Evolutionary conservation across 2,329 filamentous ascomycete species (phyloP), one percentile per base, ranked within the genome.

Genomic region (Aspergillus cejpii): DNA sequence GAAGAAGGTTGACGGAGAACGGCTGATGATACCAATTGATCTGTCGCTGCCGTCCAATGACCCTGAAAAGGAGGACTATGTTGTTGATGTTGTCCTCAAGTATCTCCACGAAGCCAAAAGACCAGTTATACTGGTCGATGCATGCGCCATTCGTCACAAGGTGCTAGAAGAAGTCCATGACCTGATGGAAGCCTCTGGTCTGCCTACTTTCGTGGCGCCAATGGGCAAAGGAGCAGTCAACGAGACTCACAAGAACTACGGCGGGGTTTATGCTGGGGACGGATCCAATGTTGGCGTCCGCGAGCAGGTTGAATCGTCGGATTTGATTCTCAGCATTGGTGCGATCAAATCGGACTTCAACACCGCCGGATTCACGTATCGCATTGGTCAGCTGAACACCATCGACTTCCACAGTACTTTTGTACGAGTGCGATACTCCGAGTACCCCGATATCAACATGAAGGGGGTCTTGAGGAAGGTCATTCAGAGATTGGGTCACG

Each of bases 191-290:
- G 86, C 83, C 65, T 86, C 86, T 1, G 74, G 79, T 3, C 72
- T 94, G 6, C 88, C 89, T 3, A 84, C 86, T 0, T 94, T 92
- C 56, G 85, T 90, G n/a, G 85, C 87, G 0, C 87, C 88, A 2
- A 94, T 94, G 85, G 88, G 88, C 37, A 94, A 94, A 70, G 80
- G 87, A 14, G 85, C 85, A 15, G 78, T 95, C 37, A 78, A 92
- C 57, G 88, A 95, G 66, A 78, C 77, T 1, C 76, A 85, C 37
- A 72, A 76, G n/a, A 85, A 79, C 58, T 94, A 84, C 55, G 85
- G 85, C 17, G 89, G 89, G 51, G 85, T 94, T 4, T 94, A 94
- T 63, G 84, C 85, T 6, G 89, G 89, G n/a, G 77, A 77, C 47
- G 87, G 84, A 27, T 88, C 83, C 24, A 78, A 83, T 41, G 74